phyloP scores from a whole-genome alignment of 2,329 filamentous ascomycete species.

The Aspergillus puulaauensis region DNA sequence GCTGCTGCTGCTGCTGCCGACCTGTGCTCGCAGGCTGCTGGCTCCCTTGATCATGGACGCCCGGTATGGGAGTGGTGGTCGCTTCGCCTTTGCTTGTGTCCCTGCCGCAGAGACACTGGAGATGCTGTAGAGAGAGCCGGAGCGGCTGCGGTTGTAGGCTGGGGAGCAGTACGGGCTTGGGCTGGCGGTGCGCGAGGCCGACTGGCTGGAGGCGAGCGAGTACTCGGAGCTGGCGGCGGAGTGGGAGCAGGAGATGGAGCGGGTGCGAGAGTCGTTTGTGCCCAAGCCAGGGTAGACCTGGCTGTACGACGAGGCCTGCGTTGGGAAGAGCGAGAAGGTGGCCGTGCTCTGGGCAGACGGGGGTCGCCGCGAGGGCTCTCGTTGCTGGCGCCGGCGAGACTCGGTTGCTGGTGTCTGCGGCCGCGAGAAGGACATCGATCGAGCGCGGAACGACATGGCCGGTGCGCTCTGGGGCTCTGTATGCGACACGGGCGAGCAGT shows the following conservation, averaged over 20 bases:
- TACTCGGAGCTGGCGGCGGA: constrained; percentile 19
- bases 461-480: constrained; percentile 26
- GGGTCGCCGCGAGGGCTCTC: constrained; percentile 21
- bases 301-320: constrained; percentile 3
- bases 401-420: constrained; percentile 25
- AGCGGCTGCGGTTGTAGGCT: constrained; percentile 21
- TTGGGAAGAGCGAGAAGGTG: constrained; percentile 19
- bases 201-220: constrained; percentile 14
- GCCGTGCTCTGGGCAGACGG: constrained; percentile 27
- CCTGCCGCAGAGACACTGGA: constrained; percentile 18
- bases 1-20: constrained; percentile 17
- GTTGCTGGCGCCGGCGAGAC: constrained; percentile 17
- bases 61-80: constrained; percentile 24
- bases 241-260: constrained; percentile 20
- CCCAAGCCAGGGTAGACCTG: neutral
- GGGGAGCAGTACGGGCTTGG: constrained; percentile 21
- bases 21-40: constrained; percentile 31
- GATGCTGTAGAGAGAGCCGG: constrained; percentile 24
- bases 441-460: constrained; percentile 21
- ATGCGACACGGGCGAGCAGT: constrained; percentile 2
- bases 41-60: constrained; percentile 29
- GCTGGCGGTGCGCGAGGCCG: constrained; percentile 20
- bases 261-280: neutral
- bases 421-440: constrained; percentile 25
- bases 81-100: constrained; percentile 6